Evolutionary conservation across 2,329 filamentous ascomycete genomes (phyloP).

Genomic region (Colletotrichum horii): DNA sequence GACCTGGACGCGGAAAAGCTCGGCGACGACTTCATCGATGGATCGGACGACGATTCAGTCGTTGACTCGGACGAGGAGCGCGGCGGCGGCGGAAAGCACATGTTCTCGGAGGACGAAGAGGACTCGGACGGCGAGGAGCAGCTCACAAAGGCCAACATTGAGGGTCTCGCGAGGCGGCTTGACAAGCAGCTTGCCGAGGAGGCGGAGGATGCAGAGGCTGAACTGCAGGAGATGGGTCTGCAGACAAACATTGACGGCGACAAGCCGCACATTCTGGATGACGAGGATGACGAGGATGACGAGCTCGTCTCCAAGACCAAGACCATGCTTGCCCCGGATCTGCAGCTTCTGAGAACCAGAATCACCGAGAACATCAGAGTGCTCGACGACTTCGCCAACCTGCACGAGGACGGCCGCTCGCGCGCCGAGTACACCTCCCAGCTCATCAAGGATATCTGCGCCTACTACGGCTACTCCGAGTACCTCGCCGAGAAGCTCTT

Average conservation of each 20-base stretch:
- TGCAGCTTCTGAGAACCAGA: conserved; percentile 85
- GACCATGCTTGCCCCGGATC: conserved; percentile 79
- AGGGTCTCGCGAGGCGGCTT: conserved; percentile 83
- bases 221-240: conserved; percentile 83
- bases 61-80: conserved; percentile 75
- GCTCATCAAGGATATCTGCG: conserved; percentile 88
- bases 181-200: conserved; percentile 80
- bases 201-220: conserved; percentile 81
- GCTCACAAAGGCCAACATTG: conserved; percentile 95
- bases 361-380: conserved; percentile 95
- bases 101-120: conserved; percentile 96
- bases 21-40: conserved; percentile 63
- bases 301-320: conserved; percentile 63
- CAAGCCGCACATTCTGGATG: conserved; percentile 68
- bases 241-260: conserved; percentile 93
- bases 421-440: conserved; percentile 87
- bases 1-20: conserved; percentile 47
- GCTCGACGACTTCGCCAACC: conserved; percentile 83
- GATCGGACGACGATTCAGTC: conserved; percentile 63
- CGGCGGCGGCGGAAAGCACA: conserved; percentile 60
- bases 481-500: conserved; percentile 97
- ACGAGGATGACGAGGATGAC: conserved; percentile 65
- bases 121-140: conserved; percentile 88
- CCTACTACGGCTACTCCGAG: conserved; percentile 95
- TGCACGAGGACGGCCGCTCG: conserved; percentile 80